Percentiles rank a stretch among this genome's conserved stretches.
These are phyloP conservation scores for Lactarius psammicola DNA, from an alignment of 768 basidiomycete species.

Conservation along the genomic window DNA sequence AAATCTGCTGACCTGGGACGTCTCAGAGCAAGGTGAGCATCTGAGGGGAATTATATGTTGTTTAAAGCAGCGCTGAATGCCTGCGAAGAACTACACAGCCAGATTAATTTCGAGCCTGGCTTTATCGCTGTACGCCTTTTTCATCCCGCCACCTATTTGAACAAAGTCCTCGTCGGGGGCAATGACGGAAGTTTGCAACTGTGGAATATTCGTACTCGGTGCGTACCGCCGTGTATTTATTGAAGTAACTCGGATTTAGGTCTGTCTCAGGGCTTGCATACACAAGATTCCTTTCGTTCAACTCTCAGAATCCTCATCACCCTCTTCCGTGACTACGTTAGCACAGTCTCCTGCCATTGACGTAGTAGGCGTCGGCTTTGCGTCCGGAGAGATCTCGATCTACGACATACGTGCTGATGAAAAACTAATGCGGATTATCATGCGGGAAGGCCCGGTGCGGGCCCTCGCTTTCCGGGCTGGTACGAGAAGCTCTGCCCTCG, in stretches of 20 bases:
- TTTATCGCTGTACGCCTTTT: conserved; percentile 86
- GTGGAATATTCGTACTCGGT: conserved; percentile 93
- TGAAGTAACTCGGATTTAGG: not conserved
- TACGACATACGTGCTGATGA: conserved; percentile 92
- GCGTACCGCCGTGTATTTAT: conserved; percentile 32
- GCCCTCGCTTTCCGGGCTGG: conserved; percentile 86
- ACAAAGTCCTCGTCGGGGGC: conserved; percentile 88
- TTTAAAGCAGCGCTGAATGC: not conserved
- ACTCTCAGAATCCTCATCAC: conserved; percentile 45
- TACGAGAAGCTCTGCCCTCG: conserved; percentile 34
- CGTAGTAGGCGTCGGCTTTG: conserved; percentile 89
- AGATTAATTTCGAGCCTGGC: conserved; percentile 73
- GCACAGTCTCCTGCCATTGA: conserved; percentile 95
- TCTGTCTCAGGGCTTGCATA: conserved; percentile 63
- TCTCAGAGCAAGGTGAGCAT: conserved; percentile 50
- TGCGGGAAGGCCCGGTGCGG: conserved; percentile 81
- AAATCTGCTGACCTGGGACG: conserved; percentile 78
- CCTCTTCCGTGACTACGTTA: conserved; percentile 66
- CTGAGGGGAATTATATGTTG: not conserved
- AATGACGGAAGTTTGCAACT: conserved; percentile 79
- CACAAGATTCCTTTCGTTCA: conserved; percentile 65
- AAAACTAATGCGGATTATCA: conserved; percentile 80
- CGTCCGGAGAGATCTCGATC: conserved; percentile 82
- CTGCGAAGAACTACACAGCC: conserved; percentile 41
- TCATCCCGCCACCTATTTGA: conserved; percentile 95